Evolutionary conservation across 306 rosid species (phyloP).

Genomic region (Sesbania bispinosa): DNA sequence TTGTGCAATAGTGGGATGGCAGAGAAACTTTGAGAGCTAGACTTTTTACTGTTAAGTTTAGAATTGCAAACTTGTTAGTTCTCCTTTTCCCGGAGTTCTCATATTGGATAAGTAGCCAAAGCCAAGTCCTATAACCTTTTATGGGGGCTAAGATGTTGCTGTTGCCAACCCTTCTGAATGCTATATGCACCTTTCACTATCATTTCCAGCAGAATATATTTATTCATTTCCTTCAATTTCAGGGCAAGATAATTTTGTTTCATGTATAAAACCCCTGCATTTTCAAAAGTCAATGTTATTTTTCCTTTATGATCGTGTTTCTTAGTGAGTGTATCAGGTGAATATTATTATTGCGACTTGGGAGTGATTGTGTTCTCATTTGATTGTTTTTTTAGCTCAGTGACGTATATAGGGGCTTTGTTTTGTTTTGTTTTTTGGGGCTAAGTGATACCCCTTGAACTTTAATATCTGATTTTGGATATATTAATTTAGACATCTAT

Average conservation of each 20-base stretch:
- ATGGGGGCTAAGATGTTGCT: no score
- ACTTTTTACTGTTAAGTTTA: no score
- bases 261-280: not conserved
- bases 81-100: no score
- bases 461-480: not conserved
- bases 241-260: not conserved
- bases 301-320: not conserved
- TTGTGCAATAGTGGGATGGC: no score
- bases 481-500: not conserved
- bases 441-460: not conserved
- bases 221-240: not conserved
- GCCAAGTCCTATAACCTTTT: no score
- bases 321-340: not conserved
- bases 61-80: no score
- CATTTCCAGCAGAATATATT: no score
- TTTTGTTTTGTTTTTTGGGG: not conserved
- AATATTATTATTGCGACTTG: not conserved
- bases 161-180: no score
- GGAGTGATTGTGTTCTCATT: no score
- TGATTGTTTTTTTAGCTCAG: not conserved
- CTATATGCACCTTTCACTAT: no score
- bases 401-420: not conserved
- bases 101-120: no score
- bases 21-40: no score
- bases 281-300: not conserved